phyloP scores from a whole-genome alignment of 2,329 filamentous ascomycete genomes.

The Cladosporium sphaerospermum region DNA sequence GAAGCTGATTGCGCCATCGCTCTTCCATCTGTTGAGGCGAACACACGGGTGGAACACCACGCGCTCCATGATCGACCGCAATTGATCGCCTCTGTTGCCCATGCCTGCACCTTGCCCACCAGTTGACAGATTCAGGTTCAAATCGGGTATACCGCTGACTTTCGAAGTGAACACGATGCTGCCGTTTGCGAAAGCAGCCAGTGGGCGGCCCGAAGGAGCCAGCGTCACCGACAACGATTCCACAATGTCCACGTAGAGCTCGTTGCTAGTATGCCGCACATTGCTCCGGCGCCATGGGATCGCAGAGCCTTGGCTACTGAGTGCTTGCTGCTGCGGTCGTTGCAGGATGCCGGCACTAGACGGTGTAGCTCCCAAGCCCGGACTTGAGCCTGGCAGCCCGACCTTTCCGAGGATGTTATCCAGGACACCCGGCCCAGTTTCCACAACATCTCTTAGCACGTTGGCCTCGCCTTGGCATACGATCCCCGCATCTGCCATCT shows the following conservation, averaged over 20 bases:
- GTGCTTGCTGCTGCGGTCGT: constrained; percentile 15
- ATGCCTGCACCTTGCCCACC: constrained; percentile 76
- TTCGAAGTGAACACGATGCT: constrained; percentile 94
- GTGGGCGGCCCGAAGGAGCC: constrained; percentile 79
- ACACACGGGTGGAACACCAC: constrained; percentile 97
- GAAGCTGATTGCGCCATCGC: constrained; percentile 87
- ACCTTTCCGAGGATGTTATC: constrained; percentile 85
- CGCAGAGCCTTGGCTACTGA: constrained; percentile 36
- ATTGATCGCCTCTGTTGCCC: constrained; percentile 40
- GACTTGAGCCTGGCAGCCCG: constrained; percentile 60
- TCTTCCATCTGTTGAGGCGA: constrained; percentile 79
- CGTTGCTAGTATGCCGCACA: constrained; percentile 92
- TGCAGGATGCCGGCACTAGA: constrained; percentile 15
- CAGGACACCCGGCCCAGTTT: constrained; percentile 76
- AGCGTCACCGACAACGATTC: constrained; percentile 84
- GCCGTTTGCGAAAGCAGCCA: constrained; percentile 82
- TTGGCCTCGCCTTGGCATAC: constrained; percentile 89
- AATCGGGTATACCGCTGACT: constrained; percentile 87
- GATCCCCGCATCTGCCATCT: constrained; percentile 94
- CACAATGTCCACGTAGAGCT: constrained; percentile 92
- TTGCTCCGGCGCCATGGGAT: constrained; percentile 89
- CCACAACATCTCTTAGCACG: constrained; percentile 81
- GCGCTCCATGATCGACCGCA: constrained; percentile 60
- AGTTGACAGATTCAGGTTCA: constrained; percentile 72
- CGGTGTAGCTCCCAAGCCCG: constrained; percentile 19